Base-by-base conservation (phyloP, 129 eudicot species). In the Flaveria bidentis region DNA sequence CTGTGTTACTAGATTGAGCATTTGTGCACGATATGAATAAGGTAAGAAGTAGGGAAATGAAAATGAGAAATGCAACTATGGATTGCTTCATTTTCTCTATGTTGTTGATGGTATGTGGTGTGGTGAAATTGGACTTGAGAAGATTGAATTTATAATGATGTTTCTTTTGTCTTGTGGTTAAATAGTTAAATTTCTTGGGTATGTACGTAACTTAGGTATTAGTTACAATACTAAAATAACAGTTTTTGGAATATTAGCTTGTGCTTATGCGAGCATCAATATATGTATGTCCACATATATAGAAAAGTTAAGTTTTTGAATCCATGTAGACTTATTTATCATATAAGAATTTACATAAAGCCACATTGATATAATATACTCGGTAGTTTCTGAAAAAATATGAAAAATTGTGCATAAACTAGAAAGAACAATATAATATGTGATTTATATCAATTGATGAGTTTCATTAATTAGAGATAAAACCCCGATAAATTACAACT, bases 71-170 rank as follows among this genome's bases (percentile, higher is more conserved):
- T 57, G 30, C 1, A 58, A 41, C 1, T 20, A 9, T 22, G 20
- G 42, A 5, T 20, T 20, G 69, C 78, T 58, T 74, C 78, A 74
- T 74, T 74, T 22, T 58, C 9, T 42, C 17, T 74, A 20, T 61
- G 46, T 53, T 71, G 26, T 58, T 62, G 26, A 46, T 16, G 30
- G 36, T 46, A 4, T 3, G 18, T 45, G 71, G 61, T 62, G 51
- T 53, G 22, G 42, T 49, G 50, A 75, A 61, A n/a, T n/a, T 71
- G 16, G 61, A 1, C 1, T 9, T 5, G 6, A 9, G 39, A 2
- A 53, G 36, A n/a, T 53, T 46, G 49, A 9, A 62, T 49, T n/a
- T 75, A 75, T 63, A 63, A 11, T 75, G 79, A 26, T 2, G 46
- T 74, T 45, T 61, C 6, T 12, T 25, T 25, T 67, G 72, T 67